Base-by-base conservation (phyloP, 345 rosid species). In the Salix brachista region DNA sequence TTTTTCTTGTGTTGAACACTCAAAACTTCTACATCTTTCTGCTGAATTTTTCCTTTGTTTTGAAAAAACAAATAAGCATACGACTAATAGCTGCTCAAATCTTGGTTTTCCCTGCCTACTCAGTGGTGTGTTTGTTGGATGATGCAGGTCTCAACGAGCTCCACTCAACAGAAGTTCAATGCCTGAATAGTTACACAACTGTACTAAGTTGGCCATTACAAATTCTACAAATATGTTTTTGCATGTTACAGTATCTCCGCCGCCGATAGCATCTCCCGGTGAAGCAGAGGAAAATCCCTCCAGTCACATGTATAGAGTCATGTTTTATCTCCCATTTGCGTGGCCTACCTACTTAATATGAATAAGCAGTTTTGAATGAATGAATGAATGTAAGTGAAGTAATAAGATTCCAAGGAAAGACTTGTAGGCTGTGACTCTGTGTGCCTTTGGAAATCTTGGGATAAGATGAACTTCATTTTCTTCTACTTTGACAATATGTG, bases 141-240 rank as follows among this genome's bases (percentile, higher is more conserved):
- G 28, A 65, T 85, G 88, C 96, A 96, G 98, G 97, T 88, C 75
- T 86, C 98, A 52, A 81, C 96, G 62, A 93, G 98, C 85, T 70
- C 85, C 44, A 58, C 88, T 0, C 98, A 90, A 70, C 84, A 79
- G 83, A 95, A 95, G 87, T 89, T 89, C 85, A 90, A 66, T 88
- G 81, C 61, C 76, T 91, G 75, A 87, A 71, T 18, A 18, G 36
- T 44, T 18, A 64, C 66, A 16, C 58, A 36, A 68, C 52, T n/a
- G n/a, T 23, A 0, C 28, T 13, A 70, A 64, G 73, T 26, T 37
- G 36, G 72, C 54, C 39, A 68, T 32, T 65, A 30, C 69, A 60
- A 50, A 73, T 25, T 46, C 71, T 7, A 26, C 19, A 36, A 41
- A 73, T 71, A 69, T 61, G 71, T 75, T 80, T 79, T 82, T 85